phyloP scores from a whole-genome alignment of 441 rosid species.

The Arabidopsis hybrid region DNA sequence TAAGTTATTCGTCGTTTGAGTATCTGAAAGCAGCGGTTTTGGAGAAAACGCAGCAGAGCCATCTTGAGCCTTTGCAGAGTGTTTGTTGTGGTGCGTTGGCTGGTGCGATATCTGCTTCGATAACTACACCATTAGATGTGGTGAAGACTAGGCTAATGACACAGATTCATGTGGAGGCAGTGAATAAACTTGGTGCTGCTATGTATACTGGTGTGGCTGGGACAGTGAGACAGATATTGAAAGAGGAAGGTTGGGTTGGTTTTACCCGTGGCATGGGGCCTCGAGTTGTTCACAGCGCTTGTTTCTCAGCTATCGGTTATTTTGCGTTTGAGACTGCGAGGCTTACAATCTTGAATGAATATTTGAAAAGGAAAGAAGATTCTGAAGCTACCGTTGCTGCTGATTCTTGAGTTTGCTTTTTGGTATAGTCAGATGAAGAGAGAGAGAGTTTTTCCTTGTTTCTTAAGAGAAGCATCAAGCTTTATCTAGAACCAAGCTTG shows the following conservation, averaged over 20 bases:
- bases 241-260: slow-evolving; percentile 94
- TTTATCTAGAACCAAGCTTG: background rate
- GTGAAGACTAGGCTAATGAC: slow-evolving; percentile 96
- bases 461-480: background rate
- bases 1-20: slow-evolving; percentile 92
- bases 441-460: background rate
- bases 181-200: slow-evolving; percentile 60
- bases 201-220: slow-evolving; percentile 66
- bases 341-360: slow-evolving; percentile 73
- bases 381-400: slow-evolving; percentile 45
- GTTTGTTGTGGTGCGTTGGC: slow-evolving; percentile 90
- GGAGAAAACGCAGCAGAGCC: slow-evolving; percentile 58
- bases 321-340: slow-evolving; percentile 97
- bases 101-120: slow-evolving; percentile 88
- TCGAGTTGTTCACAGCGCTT: slow-evolving; percentile 89
- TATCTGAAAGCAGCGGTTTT: slow-evolving; percentile 87
- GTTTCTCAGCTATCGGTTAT: slow-evolving; percentile 89
- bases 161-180: slow-evolving; percentile 64
- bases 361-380: slow-evolving; percentile 69
- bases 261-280: slow-evolving; percentile 89
- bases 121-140: slow-evolving; percentile 92
- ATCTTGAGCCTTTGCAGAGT: slow-evolving; percentile 88
- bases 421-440: background rate
- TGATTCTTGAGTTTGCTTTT: slow-evolving; percentile 33
- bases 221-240: slow-evolving; percentile 80